A percentile compares a stretch with the other conserved stretches of the same genome.
phyloP scores from a whole-genome alignment of 805 yeast species.

The Yarrowia sp. region DNA sequence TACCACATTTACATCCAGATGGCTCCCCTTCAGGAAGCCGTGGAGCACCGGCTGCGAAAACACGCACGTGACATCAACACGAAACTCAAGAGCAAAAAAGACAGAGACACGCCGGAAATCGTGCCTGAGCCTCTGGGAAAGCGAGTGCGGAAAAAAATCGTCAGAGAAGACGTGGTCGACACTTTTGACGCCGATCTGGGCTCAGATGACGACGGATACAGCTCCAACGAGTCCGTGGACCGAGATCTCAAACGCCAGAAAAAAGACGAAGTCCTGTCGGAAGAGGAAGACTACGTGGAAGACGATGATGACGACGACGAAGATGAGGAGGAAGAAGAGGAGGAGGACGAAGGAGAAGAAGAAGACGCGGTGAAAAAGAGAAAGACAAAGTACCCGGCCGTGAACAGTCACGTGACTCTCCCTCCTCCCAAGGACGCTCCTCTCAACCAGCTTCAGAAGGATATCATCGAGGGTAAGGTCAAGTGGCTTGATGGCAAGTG shows the following conservation, averaged over 20 bases:
- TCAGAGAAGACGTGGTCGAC: slow-evolving; percentile 17
- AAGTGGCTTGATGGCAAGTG: not conserved
- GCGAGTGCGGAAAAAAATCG: not conserved
- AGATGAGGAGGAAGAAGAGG: not conserved
- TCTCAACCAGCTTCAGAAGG: slow-evolving; percentile 12
- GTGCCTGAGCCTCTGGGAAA: slow-evolving; percentile 21
- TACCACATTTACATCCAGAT: slow-evolving; percentile 78
- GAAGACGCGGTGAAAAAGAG: not conserved
- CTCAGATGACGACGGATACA: slow-evolving; percentile 8
- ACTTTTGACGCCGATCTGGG: slow-evolving; percentile 29
- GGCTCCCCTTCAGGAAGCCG: slow-evolving; percentile 65
- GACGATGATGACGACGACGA: not conserved
- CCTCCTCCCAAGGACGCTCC: slow-evolving; percentile 16
- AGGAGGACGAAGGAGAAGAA: not conserved
- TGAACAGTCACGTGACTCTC: not conserved
- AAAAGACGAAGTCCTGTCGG: not conserved
- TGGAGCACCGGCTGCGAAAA: slow-evolving; percentile 54
- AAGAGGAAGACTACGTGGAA: not conserved
- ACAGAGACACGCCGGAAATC: not conserved
- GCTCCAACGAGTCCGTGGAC: not conserved
- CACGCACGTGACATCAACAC: slow-evolving; percentile 6
- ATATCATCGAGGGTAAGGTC: slow-evolving; percentile 9
- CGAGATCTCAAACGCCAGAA: not conserved
- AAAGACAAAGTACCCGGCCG: not conserved
- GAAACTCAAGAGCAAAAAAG: not conserved